These are phyloP conservation scores for Trichoderma atrobrunneum DNA, from an alignment of 2,329 filamentous ascomycete species.

Conservation along the genomic window DNA sequence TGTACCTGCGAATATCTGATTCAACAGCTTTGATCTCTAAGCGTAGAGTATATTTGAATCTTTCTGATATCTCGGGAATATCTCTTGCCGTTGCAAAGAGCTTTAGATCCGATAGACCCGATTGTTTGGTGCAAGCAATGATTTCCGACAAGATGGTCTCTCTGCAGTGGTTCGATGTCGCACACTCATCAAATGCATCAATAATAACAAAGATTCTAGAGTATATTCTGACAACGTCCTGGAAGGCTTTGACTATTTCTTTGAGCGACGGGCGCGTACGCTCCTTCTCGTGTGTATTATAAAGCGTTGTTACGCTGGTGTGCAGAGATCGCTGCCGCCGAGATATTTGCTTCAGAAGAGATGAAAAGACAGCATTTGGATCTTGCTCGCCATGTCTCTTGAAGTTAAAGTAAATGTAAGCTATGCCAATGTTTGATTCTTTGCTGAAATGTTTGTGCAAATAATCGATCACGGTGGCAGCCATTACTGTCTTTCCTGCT, in stretches of 20 bases:
- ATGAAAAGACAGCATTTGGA: background rate
- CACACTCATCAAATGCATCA: background rate
- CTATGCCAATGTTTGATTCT: background rate
- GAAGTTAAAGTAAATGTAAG: background rate
- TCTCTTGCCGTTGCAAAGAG: background rate
- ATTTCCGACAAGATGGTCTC: background rate
- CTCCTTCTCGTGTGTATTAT: background rate
- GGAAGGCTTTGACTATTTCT: too few species aligned
- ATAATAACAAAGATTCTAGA: background rate
- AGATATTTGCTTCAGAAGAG: background rate
- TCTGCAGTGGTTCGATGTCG: background rate
- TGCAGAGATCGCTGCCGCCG: rapidly evolving
- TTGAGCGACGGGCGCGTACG: background rate
- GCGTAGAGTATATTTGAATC: background rate
- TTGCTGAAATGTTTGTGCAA: background rate
- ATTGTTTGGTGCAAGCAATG: background rate
- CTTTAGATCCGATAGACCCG: background rate
- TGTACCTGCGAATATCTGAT: background rate
- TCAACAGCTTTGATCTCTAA: background rate
- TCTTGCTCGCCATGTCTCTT: background rate
- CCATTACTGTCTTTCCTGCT: background rate
- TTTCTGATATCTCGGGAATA: background rate
- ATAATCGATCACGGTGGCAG: background rate
- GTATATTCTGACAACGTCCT: too few species aligned
- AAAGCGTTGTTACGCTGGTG: rapidly evolving